phyloP scores from a whole-genome alignment of 1,139 yeast species.

The Kodamaea suecica region DNA sequence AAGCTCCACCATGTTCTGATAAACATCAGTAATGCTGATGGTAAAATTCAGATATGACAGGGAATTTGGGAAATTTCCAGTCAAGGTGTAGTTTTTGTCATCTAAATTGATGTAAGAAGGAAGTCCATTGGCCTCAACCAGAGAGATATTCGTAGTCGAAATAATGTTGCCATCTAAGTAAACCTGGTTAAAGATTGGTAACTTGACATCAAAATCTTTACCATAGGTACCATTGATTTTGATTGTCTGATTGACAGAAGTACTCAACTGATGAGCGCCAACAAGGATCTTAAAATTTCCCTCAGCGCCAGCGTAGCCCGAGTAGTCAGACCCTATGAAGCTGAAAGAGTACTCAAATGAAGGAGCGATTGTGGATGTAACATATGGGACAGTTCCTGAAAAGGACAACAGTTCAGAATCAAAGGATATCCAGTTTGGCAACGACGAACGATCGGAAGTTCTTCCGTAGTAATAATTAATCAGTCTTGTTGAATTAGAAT shows the following conservation, averaged over 20 bases:
- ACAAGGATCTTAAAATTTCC: conserved; percentile 70
- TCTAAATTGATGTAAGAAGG: conserved; percentile 62
- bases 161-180: conserved; percentile 58
- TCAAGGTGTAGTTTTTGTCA: conserved; percentile 39
- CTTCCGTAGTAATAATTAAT: conserved; percentile 80
- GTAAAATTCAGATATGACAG: conserved; percentile 47
- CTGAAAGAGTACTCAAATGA: conserved; percentile 70
- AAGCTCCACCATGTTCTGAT: conserved; percentile 60
- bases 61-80: conserved; percentile 57
- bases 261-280: conserved; percentile 84
- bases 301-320: conserved; percentile 71
- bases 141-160: conserved; percentile 49
- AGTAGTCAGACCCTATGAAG: conserved; percentile 75
- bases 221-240: conserved; percentile 67
- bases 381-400: conserved; percentile 84
- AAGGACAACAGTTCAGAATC: conserved; percentile 62
- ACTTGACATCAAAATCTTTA: conserved; percentile 46
- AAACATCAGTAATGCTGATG: conserved; percentile 58
- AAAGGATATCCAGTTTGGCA: conserved; percentile 86
- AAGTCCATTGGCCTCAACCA: conserved; percentile 44
- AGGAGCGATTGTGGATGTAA: conserved; percentile 84
- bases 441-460: conserved; percentile 74
- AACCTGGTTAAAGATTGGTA: conserved; percentile 60
- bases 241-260: conserved; percentile 50
- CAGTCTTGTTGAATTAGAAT: conserved; percentile 40